Evolutionary conservation across 2,329 filamentous ascomycete genomes (phyloP).

Genomic region (Claviceps sp.): DNA sequence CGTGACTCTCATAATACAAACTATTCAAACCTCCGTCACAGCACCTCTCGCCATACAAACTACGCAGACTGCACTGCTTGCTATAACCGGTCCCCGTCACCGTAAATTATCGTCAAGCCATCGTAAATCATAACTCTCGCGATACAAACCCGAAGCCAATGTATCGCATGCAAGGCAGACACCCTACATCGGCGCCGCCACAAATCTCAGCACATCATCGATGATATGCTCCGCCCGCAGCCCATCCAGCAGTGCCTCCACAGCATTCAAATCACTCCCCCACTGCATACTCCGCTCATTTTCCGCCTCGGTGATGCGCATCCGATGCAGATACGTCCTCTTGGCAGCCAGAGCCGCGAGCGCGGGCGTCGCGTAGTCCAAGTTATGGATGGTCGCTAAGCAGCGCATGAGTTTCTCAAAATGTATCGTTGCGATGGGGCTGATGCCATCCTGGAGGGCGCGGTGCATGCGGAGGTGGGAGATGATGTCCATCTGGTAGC

Average conservation of each 20-base stretch:
- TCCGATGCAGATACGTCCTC: constrained; percentile 80
- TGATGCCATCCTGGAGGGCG: constrained; percentile 65
- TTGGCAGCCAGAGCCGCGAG: constrained; percentile 68
- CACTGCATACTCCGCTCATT: constrained; percentile 85
- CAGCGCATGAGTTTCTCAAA: constrained; percentile 56
- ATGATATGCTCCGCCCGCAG: constrained; percentile 49
- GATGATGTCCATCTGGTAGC: constrained; percentile 79
- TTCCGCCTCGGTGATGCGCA: constrained; percentile 53
- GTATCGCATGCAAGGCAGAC: neutral
- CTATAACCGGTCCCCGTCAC: no score
- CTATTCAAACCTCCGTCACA: no score
- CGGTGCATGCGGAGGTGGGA: constrained; percentile 81
- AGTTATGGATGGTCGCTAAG: constrained; percentile 67
- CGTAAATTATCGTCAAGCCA: no score
- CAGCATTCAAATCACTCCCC: constrained; percentile 64
- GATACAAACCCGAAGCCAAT: no score
- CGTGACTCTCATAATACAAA: no score
- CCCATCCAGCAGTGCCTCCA: constrained; percentile 51
- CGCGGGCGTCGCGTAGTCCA: constrained; percentile 72
- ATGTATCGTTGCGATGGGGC: constrained; percentile 65
- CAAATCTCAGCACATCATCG: constrained; percentile 47
- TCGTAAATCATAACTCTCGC: no score
- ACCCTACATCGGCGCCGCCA: constrained; percentile 25
- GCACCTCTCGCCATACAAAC: no score
- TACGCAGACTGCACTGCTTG: no score